phyloP scores from a whole-genome alignment of 768 basidiomycete species.

The Xerocomellus chrysenteron region DNA sequence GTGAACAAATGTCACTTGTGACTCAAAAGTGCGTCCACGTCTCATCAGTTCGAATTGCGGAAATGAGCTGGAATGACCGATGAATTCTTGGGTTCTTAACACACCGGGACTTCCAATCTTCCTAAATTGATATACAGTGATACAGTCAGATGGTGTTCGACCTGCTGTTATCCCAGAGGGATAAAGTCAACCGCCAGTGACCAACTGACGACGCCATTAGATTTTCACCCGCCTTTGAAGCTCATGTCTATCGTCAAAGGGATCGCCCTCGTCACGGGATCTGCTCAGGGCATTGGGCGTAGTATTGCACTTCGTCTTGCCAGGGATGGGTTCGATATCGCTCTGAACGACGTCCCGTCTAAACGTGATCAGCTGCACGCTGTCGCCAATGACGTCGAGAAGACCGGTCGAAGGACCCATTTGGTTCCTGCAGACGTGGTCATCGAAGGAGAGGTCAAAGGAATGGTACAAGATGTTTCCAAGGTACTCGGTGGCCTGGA shows the following conservation, averaged over 20 bases:
- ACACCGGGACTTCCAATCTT: no score
- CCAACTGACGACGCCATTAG: no score
- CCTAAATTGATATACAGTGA: no score
- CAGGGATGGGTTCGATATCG: constrained; percentile 27
- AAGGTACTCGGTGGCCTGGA: constrained; percentile 8
- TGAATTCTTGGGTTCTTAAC: no score
- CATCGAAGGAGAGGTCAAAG: constrained; percentile 4
- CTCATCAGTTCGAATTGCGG: no score
- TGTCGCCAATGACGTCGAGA: constrained; percentile 11
- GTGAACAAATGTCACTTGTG: no score
- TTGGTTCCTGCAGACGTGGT: constrained; percentile 17
- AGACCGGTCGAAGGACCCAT: constrained; percentile 10
- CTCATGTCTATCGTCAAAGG: constrained; percentile 26
- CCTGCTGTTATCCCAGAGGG: no score
- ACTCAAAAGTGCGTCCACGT: no score
- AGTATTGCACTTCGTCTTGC: constrained; percentile 19
- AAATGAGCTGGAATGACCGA: no score
- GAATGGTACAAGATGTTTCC: background rate
- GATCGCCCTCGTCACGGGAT: constrained; percentile 32
- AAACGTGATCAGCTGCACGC: constrained; percentile 9
- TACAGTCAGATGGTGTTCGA: no score
- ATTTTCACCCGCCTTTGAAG: background rate
- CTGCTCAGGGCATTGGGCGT: constrained; percentile 31
- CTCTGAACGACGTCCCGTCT: constrained; percentile 27
- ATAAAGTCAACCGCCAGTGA: background rate